Base-by-base conservation (phyloP, 1,284 basidiomycete species). In the Papiliotrema nemorosa region DNA sequence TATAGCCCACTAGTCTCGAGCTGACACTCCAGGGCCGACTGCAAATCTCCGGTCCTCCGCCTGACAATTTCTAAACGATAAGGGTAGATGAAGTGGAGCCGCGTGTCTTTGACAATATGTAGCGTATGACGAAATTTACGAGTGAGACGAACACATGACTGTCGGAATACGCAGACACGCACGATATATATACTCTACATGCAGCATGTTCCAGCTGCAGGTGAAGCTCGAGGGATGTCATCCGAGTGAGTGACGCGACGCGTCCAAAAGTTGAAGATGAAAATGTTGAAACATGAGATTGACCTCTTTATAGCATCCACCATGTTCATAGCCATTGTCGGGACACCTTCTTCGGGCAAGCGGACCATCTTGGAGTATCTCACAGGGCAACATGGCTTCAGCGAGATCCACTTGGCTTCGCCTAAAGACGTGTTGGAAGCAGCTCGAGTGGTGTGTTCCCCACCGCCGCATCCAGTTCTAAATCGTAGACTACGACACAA, bases 281-380 rank as follows among this genome's bases (percentile, higher is more conserved):
- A 31, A 31, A 31, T 31, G 29, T 31, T 31, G 29, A 31, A 31
- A 31, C 9, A 31, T 31, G 29, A 31, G 29, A 31, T 31, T 31
- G 7, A 7, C 29, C 7, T 14, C 29, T 7, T 31, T 14, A 7
- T 14, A 31, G 9, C 29, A 31, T 31, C 29, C 41, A 36, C 14
- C n/a, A 75, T 90, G 88, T 84, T 97, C 68, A 84, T 98, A 63
- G 85, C 88, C 12, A 82, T 98, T 50, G 80, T 96, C 33, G 94
- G 94, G 14, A 86, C 91, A 0, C 82, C 83, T 2, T 83, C 78
- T 29, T 80, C 90, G 4, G 94, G 94, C 20, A 96, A 92, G 73
- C 79, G 84, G 10, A 81, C 83, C 0, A 78, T 97, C 14, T 80
- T 86, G 47, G 76, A 84, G 13, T 92, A 88, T 68, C 82, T 97